Conservation (phyloP, 2,329 filamentous ascomycete genomes). For the Elsinoe australis region DNA sequence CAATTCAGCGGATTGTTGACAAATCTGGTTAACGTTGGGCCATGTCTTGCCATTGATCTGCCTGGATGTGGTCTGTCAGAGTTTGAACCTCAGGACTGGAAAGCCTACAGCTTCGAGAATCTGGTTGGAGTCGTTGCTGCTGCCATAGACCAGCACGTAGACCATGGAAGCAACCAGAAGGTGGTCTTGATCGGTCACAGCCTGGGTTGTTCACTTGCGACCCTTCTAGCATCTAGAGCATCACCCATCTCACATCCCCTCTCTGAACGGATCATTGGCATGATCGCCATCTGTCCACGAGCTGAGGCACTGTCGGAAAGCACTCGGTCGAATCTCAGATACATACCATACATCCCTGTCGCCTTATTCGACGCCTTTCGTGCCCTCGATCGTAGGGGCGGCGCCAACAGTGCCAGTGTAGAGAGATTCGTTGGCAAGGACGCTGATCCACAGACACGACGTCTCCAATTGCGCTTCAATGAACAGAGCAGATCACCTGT, state of each 20-base stretch:
- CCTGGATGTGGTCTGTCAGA: constrained; percentile 80
- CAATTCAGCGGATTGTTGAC: constrained; percentile 78
- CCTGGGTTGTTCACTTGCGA: constrained; percentile 75
- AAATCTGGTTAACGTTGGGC: constrained; percentile 72
- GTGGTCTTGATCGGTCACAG: constrained; percentile 82
- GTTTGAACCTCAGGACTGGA: constrained; percentile 63
- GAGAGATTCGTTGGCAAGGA: constrained; percentile 63
- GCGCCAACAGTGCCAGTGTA: constrained; percentile 69
- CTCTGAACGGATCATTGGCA: constrained; percentile 59
- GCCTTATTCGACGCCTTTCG: constrained; percentile 70
- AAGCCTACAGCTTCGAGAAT: constrained; percentile 70
- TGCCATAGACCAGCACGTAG: constrained; percentile 66
- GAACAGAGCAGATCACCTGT: constrained; percentile 73
- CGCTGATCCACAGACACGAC: constrained; percentile 58
- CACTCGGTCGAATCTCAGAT: constrained; percentile 43
- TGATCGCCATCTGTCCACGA: constrained; percentile 75
- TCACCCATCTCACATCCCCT: constrained; percentile 48
- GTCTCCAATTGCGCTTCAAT: constrained; percentile 68
- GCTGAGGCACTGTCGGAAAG: constrained; percentile 45
- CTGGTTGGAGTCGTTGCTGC: constrained; percentile 66
- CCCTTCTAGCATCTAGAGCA: constrained; percentile 58
- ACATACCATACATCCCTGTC: constrained; percentile 60
- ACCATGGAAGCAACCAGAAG: constrained; percentile 55
- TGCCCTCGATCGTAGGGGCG: constrained; percentile 70
- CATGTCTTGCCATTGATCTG: constrained; percentile 80